Base-by-base conservation (phyloP, 2,329 filamentous ascomycete species). In the Fonsecaea multimorphosa region DNA sequence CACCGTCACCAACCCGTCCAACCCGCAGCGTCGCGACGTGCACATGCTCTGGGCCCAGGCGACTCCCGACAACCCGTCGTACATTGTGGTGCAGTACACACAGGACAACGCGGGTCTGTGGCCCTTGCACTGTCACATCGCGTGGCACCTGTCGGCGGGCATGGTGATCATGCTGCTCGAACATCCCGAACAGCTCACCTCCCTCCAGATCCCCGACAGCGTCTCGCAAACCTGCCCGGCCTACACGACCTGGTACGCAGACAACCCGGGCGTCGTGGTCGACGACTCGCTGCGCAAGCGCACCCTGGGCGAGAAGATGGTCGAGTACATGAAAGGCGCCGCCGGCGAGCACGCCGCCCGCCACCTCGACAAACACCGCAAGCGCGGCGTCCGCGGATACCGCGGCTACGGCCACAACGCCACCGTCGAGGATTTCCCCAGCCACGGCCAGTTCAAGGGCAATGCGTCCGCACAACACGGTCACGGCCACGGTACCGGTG, bases 81-180 rank as follows among this genome's bases (percentile, higher is more conserved):
- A 76, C 72, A 65, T 81, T 49, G 76, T 78, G 9, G 56, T 81
- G 19, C 79, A 79, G 19, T 80, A 79, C 67, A 70, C 74, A 63
- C 77, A 75, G 29, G 76, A 81, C 63, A 82, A 82, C 65, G 78
- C 79, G 0, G 79, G 79, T 5, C 74, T 78, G 1, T 81, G 79
- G 79, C 69, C 79, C 14, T 72, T 79, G 71, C 78, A 81, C 65
- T 80, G 78, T 62, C 78, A 80, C 71, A 79, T 80, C 63, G 77
- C 70, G 3, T 72, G 71, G 71, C 71, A 72, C 55, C 32, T 69
- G 51, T 63, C 55, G 19, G 64, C 65, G 16, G 69, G 69, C 38
- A 67, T 69, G 65, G 52, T 40, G 4, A 58, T 67, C 31, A 60
- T 65, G 61, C 38, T 65, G 11, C 56, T 67, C 16, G 67, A 69